Evolutionary conservation across 2,329 filamentous ascomycete species (phyloP), one percentile per base, ranked within the genome.

Genomic region (Botrytis galanthina): DNA sequence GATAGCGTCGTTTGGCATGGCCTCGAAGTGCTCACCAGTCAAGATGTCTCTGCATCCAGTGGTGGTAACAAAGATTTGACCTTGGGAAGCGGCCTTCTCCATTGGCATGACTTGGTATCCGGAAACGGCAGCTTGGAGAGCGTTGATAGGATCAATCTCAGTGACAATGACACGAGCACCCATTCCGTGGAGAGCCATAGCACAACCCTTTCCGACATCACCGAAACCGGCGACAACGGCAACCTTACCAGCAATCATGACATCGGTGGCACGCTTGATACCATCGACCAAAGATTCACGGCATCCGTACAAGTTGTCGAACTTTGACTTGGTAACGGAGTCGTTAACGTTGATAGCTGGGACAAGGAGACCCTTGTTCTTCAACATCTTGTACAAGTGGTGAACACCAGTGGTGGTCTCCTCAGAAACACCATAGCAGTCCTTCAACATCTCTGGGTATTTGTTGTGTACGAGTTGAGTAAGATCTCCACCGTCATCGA

Each of bases 271-370:
- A 88, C 95, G 95, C 93, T 98, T 99, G 91, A 99, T 98, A 85
- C 96, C 96, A 85, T 99, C 96, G 82, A 99, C 91, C 81, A 99
- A 92, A 77, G 95, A 98, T 89, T 98, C 96, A 84, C 94, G 92
- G 94, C 96, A 98, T 83, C 96, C 95, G 90, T 98, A 99, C 79
- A 98, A 88, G 92, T 99, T 99, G 91, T 98, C 96, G 85, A 99
- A 99, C 91, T 99, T 99, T 87, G 94, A 97, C 92, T 98, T 99
- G 86, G 96, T 99, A 83, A 99, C 95, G 75, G 93, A 95, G 91
- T 99, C 95, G 88, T 99, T 98, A 89, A 99, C 95, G 86, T 99
- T 99, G 91, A 98, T 94, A 85, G 95, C 89, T 79, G 96, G 96
- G 79, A 97, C 93, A 77, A 97, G 92, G 78, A 98, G 94, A 85